phyloP scores from a whole-genome alignment of 1,284 basidiomycete genomes.

The Pyrrhoderma noxium region DNA sequence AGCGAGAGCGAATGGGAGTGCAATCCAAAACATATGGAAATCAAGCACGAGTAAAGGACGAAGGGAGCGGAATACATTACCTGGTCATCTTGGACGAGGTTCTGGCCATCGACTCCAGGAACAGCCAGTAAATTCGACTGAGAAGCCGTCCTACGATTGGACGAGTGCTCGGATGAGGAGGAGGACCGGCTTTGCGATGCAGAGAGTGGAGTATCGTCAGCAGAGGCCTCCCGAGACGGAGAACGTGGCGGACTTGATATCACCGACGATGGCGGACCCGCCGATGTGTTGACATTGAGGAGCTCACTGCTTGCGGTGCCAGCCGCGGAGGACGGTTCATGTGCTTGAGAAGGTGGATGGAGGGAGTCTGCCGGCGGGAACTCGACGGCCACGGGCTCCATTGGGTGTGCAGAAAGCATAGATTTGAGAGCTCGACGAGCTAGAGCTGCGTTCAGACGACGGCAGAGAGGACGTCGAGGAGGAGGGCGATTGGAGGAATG shows the following conservation, averaged over 20 bases:
- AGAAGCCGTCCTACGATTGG: neutral
- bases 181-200: neutral
- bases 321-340: constrained; percentile 20
- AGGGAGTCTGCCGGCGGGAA: constrained; percentile 19
- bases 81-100: constrained; percentile 9
- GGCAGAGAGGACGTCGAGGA: neutral
- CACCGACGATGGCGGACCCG: neutral
- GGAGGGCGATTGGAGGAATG: neutral
- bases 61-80: constrained; percentile 9
- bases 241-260: neutral
- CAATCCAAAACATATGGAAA: neutral
- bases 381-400: constrained; percentile 29
- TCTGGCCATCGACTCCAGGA: constrained; percentile 12
- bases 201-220: constrained; percentile 1
- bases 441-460: constrained; percentile 1
- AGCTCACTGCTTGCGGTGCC: constrained; percentile 11
- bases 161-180: neutral
- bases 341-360: neutral
- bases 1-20: neutral
- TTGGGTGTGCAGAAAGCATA: constrained; percentile 42
- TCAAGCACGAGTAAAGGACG: neutral
- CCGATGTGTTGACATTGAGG: constrained; percentile 15
- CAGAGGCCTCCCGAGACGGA: constrained; percentile 1
- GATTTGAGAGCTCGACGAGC: constrained; percentile 9
- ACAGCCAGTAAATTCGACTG: constrained; percentile 13